Conservation (phyloP, 306 rosid genomes). For the Pterocarpus macrocarpus region DNA sequence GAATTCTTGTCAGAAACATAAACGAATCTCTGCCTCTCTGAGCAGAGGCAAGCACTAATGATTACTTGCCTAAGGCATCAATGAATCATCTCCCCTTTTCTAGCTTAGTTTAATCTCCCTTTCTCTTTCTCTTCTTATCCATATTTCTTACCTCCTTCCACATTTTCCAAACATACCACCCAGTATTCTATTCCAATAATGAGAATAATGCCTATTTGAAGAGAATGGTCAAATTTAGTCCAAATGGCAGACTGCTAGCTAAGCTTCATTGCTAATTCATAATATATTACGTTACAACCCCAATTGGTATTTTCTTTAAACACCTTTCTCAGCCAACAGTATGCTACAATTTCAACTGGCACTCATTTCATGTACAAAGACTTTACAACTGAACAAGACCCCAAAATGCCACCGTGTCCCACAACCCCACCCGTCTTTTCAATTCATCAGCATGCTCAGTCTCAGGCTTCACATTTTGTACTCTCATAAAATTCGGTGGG, state of each 20-base stretch:
- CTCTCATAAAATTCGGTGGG: slow-evolving; percentile 5
- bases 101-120: not conserved
- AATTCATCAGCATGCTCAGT: not conserved
- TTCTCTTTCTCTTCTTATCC: not conserved
- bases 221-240: not conserved
- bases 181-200: not conserved
- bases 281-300: not conserved
- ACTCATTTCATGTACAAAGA: slow-evolving; percentile 5
- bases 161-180: not conserved
- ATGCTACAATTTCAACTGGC: not conserved
- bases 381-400: slow-evolving; percentile 23
- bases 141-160: not conserved
- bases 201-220: slow-evolving; percentile 9
- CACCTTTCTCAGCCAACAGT: slow-evolving; percentile 35
- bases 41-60: not conserved
- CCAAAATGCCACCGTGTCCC: not conserved
- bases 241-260: not conserved
- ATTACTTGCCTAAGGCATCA: not conserved
- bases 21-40: not conserved
- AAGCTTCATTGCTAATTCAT: not conserved
- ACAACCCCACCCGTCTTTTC: slow-evolving; percentile 4
- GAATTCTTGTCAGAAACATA: not conserved
- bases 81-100: not conserved
- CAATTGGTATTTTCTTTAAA: slow-evolving; percentile 12
- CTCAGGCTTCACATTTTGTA: not conserved